phyloP scores from a whole-genome alignment of 192 early-diverging fungal species.

The Umbelopsis sp. region DNA sequence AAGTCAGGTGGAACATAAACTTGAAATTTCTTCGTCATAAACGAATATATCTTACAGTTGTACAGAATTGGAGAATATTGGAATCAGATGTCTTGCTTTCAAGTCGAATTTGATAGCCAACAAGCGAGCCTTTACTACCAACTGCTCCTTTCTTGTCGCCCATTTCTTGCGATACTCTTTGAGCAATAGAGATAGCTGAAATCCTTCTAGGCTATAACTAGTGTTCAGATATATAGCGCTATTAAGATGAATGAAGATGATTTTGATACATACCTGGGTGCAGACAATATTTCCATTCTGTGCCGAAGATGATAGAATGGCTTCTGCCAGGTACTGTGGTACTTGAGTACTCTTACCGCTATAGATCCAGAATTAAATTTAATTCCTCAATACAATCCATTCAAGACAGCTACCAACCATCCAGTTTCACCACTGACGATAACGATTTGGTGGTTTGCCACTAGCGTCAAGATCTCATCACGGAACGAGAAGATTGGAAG shows the following conservation, averaged over 20 bases:
- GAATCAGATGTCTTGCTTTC: constrained; percentile 49
- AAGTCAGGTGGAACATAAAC: neutral
- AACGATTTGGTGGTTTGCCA: constrained; percentile 60
- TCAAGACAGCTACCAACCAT: constrained; percentile 31
- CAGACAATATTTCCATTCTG: constrained; percentile 52
- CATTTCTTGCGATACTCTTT: constrained; percentile 74
- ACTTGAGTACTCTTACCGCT: constrained; percentile 78
- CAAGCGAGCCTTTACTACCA: constrained; percentile 54
- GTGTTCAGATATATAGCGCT: neutral
- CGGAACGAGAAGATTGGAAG: constrained; percentile 66
- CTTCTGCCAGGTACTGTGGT: constrained; percentile 76
- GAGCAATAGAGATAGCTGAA: constrained; percentile 78
- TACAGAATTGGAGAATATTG: constrained; percentile 76
- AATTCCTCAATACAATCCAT: too few relatives aligned
- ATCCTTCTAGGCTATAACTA: constrained; percentile 67
- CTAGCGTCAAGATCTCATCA: constrained; percentile 52
- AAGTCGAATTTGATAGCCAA: constrained; percentile 78
- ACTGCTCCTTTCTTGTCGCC: constrained; percentile 56
- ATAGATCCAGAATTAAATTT: neutral
- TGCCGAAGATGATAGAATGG: constrained; percentile 40
- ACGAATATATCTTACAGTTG: constrained; percentile 53
- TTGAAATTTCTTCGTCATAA: neutral
- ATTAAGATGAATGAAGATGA: neutral
- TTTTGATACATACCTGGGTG: constrained; percentile 58
- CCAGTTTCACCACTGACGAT: constrained; percentile 84